These are phyloP conservation scores for Debaryomycetaceae sp. DNA, from an alignment of 1,139 yeast species.

Conservation along the genomic window DNA sequence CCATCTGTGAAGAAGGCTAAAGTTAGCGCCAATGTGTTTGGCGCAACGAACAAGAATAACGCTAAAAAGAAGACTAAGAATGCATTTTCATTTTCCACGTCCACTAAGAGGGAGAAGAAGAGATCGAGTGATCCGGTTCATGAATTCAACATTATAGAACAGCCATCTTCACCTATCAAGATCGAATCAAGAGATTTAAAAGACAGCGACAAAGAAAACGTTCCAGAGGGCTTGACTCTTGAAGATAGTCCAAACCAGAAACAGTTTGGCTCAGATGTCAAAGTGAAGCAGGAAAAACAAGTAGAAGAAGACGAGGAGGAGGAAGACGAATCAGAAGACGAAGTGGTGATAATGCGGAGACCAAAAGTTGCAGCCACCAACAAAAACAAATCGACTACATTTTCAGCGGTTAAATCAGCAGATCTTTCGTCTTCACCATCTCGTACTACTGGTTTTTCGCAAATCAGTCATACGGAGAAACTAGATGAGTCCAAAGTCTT, in stretches of 20 bases:
- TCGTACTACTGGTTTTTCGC: conserved; percentile 14
- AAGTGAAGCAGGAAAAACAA: conserved; percentile 2
- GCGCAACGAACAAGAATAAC: conserved; percentile 9
- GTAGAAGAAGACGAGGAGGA: conserved; percentile 13
- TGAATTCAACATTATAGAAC: conserved; percentile 17
- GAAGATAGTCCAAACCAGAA: conserved; percentile 4
- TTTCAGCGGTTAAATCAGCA: conserved; percentile 20
- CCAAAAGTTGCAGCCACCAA: conserved; percentile 38
- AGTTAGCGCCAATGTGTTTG: conserved; percentile 9
- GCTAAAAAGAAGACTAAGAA: conserved; percentile 12
- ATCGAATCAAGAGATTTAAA: conserved; percentile 12
- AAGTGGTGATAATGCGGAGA: conserved; percentile 45
- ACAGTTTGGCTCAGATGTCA: neutral
- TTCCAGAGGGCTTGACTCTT: conserved; percentile 1
- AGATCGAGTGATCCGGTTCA: conserved; percentile 8
- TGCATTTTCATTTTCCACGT: conserved; percentile 26
- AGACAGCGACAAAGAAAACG: conserved; percentile 13
- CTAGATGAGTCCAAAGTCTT: conserved; percentile 43
- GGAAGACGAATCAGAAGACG: conserved; percentile 49
- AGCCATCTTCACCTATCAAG: conserved; percentile 33
- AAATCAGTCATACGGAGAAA: conserved; percentile 37
- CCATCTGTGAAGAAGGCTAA: conserved; percentile 18
- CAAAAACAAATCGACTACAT: conserved; percentile 15
- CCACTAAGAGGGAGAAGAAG: conserved; percentile 15
- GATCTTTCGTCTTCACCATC: conserved; percentile 21